Evolutionary conservation across 768 basidiomycete genomes (phyloP).

Genomic region (Antrodiella citrinella): DNA sequence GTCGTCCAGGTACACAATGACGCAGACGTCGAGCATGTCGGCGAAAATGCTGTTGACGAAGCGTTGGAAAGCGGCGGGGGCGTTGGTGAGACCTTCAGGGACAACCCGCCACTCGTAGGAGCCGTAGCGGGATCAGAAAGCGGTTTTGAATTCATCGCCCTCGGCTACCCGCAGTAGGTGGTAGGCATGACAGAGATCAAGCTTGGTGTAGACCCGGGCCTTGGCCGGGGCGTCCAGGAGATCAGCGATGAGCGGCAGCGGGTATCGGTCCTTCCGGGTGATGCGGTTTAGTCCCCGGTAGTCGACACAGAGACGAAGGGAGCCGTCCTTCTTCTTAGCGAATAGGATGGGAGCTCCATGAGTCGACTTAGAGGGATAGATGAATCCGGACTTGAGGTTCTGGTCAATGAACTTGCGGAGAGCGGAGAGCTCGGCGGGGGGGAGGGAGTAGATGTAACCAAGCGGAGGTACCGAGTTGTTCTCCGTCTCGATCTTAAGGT

Average conservation of each 20-base stretch:
- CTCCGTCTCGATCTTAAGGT: constrained; percentile 28
- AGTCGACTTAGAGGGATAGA: constrained; percentile 21
- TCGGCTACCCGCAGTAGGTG: constrained; percentile 32
- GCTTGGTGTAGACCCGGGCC: constrained; percentile 23
- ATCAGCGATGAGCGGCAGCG: constrained; percentile 25
- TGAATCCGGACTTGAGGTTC: constrained; percentile 26
- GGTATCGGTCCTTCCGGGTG: constrained; percentile 27
- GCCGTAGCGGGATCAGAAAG: constrained; percentile 30
- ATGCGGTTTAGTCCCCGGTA: constrained; percentile 24
- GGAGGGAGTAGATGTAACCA: constrained; percentile 29
- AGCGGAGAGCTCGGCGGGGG: constrained; percentile 23
- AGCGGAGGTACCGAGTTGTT: constrained; percentile 18
- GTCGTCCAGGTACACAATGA: constrained; percentile 10
- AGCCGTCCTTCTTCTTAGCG: constrained; percentile 19
- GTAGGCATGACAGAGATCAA: constrained; percentile 34
- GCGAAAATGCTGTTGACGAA: constrained; percentile 11
- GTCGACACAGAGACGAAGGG: constrained; percentile 19
- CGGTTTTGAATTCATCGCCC: constrained; percentile 32
- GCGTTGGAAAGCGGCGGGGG: constrained; percentile 5
- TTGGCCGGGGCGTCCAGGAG: constrained; percentile 16
- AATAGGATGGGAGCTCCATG: constrained; percentile 20
- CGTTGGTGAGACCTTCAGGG: constrained; percentile 23
- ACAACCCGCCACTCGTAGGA: constrained; percentile 28
- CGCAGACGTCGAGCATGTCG: constrained; percentile 9
- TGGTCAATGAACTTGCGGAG: constrained; percentile 29